Conservation (phyloP, 2,329 filamentous ascomycete genomes). For the Chrysosporium keratinophilum region DNA sequence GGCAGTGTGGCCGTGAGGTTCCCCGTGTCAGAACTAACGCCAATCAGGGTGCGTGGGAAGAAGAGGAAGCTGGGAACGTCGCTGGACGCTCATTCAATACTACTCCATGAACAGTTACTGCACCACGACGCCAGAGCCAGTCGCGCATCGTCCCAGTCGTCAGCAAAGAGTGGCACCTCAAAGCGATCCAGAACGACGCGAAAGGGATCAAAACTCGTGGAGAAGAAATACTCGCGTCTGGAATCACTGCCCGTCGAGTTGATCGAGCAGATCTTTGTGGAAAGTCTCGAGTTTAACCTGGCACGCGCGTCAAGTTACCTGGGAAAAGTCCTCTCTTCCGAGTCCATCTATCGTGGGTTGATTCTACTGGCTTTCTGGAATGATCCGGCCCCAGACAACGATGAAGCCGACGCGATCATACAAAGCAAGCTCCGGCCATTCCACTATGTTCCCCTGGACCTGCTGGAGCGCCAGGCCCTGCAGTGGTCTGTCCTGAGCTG, state of each 20-base stretch:
- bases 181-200: not conserved
- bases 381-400: conserved; percentile 16
- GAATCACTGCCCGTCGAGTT: conserved; percentile 43
- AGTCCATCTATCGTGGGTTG: conserved; percentile 33
- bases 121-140: not conserved
- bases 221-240: conserved; percentile 19
- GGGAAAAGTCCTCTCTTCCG: conserved; percentile 31
- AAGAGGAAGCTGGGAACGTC: not conserved
- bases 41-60: conserved; percentile 23
- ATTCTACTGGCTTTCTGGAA: conserved; percentile 35
- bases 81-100: conserved; percentile 10
- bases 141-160: not conserved
- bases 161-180: not conserved
- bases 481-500: conserved; percentile 30
- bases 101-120: not conserved
- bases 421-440: conserved; percentile 27
- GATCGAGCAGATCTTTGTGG: conserved; percentile 44
- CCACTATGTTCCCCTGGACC: conserved; percentile 24
- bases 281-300: conserved; percentile 38
- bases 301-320: conserved; percentile 35
- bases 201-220: not conserved
- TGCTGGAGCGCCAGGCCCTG: conserved; percentile 20
- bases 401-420: conserved; percentile 1
- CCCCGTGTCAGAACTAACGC: conserved; percentile 19
- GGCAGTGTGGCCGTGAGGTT: not conserved